Evolutionary conservation across 495 filamentous ascomycete genomes (phyloP).

Genomic region (Bacidia gigantensis): DNA sequence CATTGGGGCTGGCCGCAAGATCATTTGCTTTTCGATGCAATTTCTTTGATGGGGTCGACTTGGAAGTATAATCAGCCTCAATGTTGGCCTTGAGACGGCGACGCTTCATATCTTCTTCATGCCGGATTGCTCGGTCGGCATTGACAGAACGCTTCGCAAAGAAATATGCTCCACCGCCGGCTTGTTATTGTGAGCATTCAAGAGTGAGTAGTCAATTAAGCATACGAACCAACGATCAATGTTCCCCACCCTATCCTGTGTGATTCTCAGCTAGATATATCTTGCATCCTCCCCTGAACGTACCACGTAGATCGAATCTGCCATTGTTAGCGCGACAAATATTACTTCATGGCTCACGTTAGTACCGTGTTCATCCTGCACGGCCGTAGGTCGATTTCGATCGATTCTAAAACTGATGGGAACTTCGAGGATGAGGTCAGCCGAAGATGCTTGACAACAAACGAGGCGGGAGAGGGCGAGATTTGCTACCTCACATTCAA

Average conservation of each 20-base stretch:
- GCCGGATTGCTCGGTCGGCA: constrained; percentile 60
- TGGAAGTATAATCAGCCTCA: constrained; percentile 32
- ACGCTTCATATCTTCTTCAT: constrained; percentile 51
- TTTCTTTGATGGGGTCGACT: constrained; percentile 17
- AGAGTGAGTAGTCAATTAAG: constrained; percentile 10
- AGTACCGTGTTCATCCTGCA: constrained; percentile 34
- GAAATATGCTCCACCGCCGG: constrained; percentile 86
- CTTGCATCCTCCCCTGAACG: constrained; percentile 11
- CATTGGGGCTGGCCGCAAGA: constrained; percentile 58
- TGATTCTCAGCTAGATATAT: not conserved
- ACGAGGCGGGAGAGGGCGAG: too few species aligned
- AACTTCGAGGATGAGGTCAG: too few species aligned
- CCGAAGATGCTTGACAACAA: too few species aligned
- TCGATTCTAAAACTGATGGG: too few species aligned
- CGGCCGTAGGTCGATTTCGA: too few species aligned
- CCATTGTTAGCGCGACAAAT: constrained; percentile 1
- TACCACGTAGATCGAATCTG: constrained; percentile 44
- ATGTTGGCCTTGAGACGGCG: constrained; percentile 47
- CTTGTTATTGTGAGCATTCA: constrained; percentile 25
- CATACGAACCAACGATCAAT: constrained; percentile 55
- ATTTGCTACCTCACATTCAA: too few species aligned
- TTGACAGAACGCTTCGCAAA: constrained; percentile 94
- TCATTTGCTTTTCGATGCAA: constrained; percentile 27
- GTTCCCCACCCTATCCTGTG: constrained; percentile 73
- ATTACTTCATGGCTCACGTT: not conserved